Base-by-base conservation (phyloP, 345 rosid species). In the Aquilaria sinensis region DNA sequence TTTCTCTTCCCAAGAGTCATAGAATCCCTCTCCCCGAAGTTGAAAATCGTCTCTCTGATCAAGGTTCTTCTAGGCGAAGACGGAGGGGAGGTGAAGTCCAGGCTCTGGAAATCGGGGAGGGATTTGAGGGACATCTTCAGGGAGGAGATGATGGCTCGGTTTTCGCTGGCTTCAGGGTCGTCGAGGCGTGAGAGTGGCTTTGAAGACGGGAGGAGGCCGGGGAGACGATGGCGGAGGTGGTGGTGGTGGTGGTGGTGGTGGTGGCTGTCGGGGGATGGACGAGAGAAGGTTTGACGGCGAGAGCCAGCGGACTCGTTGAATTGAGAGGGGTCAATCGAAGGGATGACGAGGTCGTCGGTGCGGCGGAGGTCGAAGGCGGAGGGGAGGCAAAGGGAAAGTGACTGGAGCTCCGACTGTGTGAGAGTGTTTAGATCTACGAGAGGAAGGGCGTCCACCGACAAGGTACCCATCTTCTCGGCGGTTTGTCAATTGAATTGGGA, bases 291-390 rank as follows among this genome's bases (percentile, higher is more conserved):
- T 70, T 88, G 96, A 50, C 82, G 83, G 62, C 80, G 86, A 33
- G 96, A 88, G 29, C 96, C 89, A 9, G 85, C 80, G 70, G 89
- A 83, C 61, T 85, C 92, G 63, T 83, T 88, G 81, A 88, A 88
- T 65, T 41, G 56, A 23, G 96, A 67, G 45, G 75, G 87, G 77
- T 88, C 92, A 37, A 88, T 71, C 41, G 64, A 56, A 33, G 87
- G 79, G 47, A 71, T 49, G n/a, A 74, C 66, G 54, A 70, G 43
- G 60, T 79, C 69, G 67, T 69, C 71, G 48, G 75, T 51, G 53
- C 57, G 68, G 53, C 43, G 58, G 60, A 64, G 74, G 63, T 70
- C 75, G 66, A 56, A 56, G 57, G 75, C 63, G 50, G 84, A 62
- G 48, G 85, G 37, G 52, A 85, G 80, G 69, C 69, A 53, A 63